Percentiles rank a stretch among this genome's conserved stretches.
phyloP scores from a whole-genome alignment of 768 basidiomycete species.

The Lactifluus hygrophoroides region DNA sequence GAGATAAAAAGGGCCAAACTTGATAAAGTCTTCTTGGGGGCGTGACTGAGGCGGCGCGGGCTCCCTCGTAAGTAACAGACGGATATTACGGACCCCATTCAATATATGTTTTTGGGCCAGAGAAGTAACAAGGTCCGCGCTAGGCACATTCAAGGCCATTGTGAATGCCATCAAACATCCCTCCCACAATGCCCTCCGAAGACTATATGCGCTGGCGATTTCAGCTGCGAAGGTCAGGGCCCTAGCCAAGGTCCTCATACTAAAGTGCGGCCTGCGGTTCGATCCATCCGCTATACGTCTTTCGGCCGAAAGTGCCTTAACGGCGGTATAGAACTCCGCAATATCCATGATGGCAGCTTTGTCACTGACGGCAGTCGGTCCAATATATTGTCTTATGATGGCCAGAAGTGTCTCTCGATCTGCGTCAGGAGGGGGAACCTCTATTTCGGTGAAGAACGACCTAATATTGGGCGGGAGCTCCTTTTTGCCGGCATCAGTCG shows the following conservation, averaged over 20 bases:
- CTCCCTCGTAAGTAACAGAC: slow-evolving; percentile 63
- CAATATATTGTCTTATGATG: slow-evolving; percentile 87
- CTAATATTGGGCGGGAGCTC: slow-evolving; percentile 89
- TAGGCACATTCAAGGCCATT: slow-evolving; percentile 77
- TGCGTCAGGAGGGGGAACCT: slow-evolving; percentile 88
- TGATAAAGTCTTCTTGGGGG: slow-evolving; percentile 51
- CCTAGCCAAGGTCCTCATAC: slow-evolving; percentile 90
- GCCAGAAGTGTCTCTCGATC: slow-evolving; percentile 83
- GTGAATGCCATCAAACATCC: slow-evolving; percentile 98
- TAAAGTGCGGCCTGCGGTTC: slow-evolving; percentile 90
- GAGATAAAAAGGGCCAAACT: slow-evolving; percentile 88
- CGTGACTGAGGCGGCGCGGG: slow-evolving; percentile 45
- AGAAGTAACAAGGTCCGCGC: slow-evolving; percentile 53
- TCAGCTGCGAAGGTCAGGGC: slow-evolving; percentile 87
- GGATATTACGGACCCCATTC: slow-evolving; percentile 67
- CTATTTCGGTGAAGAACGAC: slow-evolving; percentile 89
- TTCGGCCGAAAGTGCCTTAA: slow-evolving; percentile 65
- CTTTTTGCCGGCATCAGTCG: slow-evolving; percentile 97
- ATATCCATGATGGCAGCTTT: slow-evolving; percentile 82
- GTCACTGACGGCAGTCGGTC: slow-evolving; percentile 73
- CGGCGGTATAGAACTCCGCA: slow-evolving; percentile 79
- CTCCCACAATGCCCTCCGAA: slow-evolving; percentile 89
- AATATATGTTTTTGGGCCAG: slow-evolving; percentile 76
- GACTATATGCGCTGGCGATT: slow-evolving; percentile 62
- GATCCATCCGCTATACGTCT: slow-evolving; percentile 87